Evolutionary conservation across 1,284 basidiomycete species (phyloP).

Genomic region (Schizopora paradoxa): DNA sequence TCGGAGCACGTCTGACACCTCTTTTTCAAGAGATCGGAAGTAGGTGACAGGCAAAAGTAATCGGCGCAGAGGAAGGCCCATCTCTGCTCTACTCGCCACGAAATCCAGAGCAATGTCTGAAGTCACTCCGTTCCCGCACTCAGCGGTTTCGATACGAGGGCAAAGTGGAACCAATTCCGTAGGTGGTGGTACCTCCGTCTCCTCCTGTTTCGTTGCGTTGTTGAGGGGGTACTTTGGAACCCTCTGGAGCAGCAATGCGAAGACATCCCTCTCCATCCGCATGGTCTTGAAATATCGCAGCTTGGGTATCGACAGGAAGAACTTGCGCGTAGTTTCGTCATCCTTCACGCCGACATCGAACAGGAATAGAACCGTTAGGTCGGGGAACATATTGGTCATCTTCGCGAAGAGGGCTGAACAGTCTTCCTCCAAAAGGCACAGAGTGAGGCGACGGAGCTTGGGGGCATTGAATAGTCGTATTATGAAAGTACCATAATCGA

Average conservation of each 20-base stretch:
- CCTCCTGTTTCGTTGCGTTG: background rate
- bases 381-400: conserved; percentile 8
- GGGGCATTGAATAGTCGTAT: conserved; percentile 9
- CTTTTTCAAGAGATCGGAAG: too few relatives aligned
- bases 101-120: background rate
- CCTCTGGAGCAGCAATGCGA: conserved; percentile 2
- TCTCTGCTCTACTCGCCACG: background rate
- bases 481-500: conserved; percentile 11
- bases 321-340: background rate
- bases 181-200: too few relatives aligned
- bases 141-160: conserved; percentile 6
- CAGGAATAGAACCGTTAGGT: conserved; percentile 8
- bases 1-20: too few relatives aligned
- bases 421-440: conserved; percentile 3
- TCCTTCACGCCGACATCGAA: conserved; percentile 4
- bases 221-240: background rate
- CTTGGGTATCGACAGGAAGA: conserved; percentile 7
- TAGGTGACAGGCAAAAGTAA: too few relatives aligned
- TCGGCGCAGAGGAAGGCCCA: too few relatives aligned
- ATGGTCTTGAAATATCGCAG: conserved; percentile 10
- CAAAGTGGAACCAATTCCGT: conserved; percentile 6
- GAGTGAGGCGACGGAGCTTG: conserved; percentile 4
- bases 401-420: background rate
- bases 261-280: conserved; percentile 5
- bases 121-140: too few relatives aligned